Conservation (phyloP, 768 basidiomycete genomes). For the Russula griseocarnosa region DNA sequence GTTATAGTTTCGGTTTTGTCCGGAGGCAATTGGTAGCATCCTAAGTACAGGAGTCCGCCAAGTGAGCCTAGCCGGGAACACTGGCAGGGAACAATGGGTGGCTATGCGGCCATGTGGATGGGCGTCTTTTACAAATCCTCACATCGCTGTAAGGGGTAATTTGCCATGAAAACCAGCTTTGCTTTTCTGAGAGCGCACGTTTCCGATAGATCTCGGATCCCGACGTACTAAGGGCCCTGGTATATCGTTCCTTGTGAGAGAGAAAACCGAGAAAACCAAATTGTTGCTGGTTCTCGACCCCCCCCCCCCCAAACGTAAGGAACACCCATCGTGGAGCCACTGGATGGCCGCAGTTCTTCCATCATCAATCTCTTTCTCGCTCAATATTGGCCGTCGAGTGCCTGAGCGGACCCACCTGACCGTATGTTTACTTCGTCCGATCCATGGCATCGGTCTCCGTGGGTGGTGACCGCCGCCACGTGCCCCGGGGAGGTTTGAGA, state of each 20-base stretch:
- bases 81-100: neutral
- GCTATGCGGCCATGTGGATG: constrained; percentile 9
- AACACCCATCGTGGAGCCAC: neutral
- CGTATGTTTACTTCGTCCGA: constrained; percentile 4
- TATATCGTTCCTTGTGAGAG: neutral
- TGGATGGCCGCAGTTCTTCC: neutral
- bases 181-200: neutral
- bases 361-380: neutral
- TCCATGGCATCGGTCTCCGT: neutral
- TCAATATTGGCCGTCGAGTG: neutral
- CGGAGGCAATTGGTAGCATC: neutral
- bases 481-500: constrained; percentile 5
- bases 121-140: neutral
- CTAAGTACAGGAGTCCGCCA: neutral
- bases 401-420: neutral
- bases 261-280: neutral
- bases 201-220: constrained; percentile 3
- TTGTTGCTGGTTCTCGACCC: neutral
- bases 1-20: constrained; percentile 4
- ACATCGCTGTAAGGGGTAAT: constrained; percentile 5
- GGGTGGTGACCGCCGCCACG: neutral
- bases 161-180: constrained; percentile 18
- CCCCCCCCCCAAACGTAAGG: constrained; percentile 1
- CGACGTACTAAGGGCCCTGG: neutral
- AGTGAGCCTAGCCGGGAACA: neutral